Conservation (phyloP, 2,329 filamentous ascomycete species). For the Juglanconis oblonga region DNA sequence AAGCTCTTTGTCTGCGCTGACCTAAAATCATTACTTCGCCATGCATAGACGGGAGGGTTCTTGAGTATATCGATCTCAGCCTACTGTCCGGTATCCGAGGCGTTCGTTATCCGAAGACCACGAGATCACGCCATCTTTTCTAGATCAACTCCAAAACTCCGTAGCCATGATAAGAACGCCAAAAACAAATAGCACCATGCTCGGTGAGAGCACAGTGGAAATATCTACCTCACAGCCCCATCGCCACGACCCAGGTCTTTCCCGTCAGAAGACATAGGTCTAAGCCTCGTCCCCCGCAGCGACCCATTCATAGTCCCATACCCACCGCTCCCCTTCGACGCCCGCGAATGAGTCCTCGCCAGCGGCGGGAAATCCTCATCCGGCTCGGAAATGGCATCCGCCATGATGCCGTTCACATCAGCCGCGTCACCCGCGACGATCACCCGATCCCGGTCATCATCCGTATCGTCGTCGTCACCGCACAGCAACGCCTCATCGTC, state of each 20-base stretch:
- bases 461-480: conserved; percentile 30
- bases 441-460: conserved; percentile 23
- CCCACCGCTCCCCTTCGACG: background rate
- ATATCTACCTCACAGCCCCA: too few species aligned
- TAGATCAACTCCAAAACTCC: too few species aligned
- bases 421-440: conserved; percentile 12
- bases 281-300: background rate
- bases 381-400: background rate
- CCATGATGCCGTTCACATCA: background rate
- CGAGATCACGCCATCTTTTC: too few species aligned
- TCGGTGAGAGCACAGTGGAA: background rate
- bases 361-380: conserved; percentile 3
- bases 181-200: too few species aligned
- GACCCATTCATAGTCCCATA: conserved; percentile 4
- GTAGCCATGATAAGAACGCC: too few species aligned
- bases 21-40: too few species aligned
- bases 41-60: too few species aligned
- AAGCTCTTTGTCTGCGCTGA: too few species aligned
- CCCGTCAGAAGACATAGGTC: conserved; percentile 9
- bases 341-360: conserved; percentile 5
- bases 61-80: too few species aligned
- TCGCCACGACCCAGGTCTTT: background rate
- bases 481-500: conserved; percentile 27
- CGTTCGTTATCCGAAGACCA: too few species aligned
- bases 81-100: too few species aligned